Evolutionary conservation across 1,139 yeast genomes (phyloP).

Genomic region (Yamadazyma atlantica): DNA sequence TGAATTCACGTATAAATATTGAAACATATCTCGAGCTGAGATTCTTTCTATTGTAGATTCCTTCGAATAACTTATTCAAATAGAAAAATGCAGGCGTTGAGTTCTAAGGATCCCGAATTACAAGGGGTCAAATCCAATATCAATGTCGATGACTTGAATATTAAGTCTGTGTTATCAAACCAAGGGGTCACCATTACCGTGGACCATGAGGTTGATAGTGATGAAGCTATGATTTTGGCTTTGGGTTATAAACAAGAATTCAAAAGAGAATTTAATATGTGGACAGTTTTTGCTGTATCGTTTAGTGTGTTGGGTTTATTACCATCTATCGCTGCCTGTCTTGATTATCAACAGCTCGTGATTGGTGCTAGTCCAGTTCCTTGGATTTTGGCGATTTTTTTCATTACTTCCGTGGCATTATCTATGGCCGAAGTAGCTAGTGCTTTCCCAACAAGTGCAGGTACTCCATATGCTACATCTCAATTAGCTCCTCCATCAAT

Average conservation of each 20-base stretch:
- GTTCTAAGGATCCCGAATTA: conserved; percentile 16
- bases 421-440: conserved; percentile 49
- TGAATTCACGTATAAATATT: background rate
- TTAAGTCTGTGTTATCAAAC: conserved; percentile 43
- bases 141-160: conserved; percentile 39
- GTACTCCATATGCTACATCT: conserved; percentile 49
- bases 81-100: background rate
- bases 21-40: background rate
- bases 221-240: conserved; percentile 59
- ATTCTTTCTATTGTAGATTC: background rate
- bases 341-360: conserved; percentile 52
- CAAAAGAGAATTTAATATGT: conserved; percentile 63
- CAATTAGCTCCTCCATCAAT: conserved; percentile 55
- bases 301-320: conserved; percentile 71
- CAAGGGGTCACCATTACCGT: conserved; percentile 39
- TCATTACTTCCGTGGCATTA: conserved; percentile 51
- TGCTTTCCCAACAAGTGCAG: conserved; percentile 50
- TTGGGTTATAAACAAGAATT: conserved; percentile 76
- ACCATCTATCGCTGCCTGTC: conserved; percentile 66
- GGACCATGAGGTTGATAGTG: conserved; percentile 48
- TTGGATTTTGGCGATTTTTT: conserved; percentile 52
- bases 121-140: conserved; percentile 37
- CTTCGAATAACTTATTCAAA: background rate
- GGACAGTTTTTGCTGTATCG: conserved; percentile 66
- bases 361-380: conserved; percentile 56